Percentiles rank a stretch among this genome's conserved stretches.
Evolutionary conservation across 495 filamentous ascomycete genomes (phyloP).

Genomic region (Xylaria grammica): DNA sequence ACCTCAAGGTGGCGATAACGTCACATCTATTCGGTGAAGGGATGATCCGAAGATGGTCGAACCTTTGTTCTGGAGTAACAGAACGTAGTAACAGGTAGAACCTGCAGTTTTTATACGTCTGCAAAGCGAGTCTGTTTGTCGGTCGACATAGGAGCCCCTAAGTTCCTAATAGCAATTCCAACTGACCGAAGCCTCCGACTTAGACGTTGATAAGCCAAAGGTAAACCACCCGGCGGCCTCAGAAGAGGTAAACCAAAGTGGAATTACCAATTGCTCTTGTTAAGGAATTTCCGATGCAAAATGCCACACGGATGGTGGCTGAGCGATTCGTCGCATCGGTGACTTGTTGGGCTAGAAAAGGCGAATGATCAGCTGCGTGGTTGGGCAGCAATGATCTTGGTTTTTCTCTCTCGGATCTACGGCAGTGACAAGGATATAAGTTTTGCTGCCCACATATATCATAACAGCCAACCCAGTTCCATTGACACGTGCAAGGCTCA

Average conservation of each 20-base stretch:
- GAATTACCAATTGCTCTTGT: slow-evolving; percentile 2
- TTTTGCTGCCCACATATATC: slow-evolving; percentile 2
- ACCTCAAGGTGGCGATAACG: not conserved
- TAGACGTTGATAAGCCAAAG: not conserved
- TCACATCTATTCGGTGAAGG: not conserved
- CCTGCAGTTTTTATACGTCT: not conserved
- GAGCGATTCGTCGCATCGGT: not conserved
- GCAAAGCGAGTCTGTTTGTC: not conserved
- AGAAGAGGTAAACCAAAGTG: slow-evolving; percentile 2
- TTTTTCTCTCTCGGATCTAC: not conserved
- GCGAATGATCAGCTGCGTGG: not conserved
- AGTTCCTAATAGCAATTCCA: not conserved
- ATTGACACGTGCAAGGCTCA: not conserved
- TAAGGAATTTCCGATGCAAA: not conserved
- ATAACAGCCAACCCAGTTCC: not conserved
- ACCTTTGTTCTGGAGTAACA: not conserved
- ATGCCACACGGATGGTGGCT: not conserved
- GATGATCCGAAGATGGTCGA: not conserved
- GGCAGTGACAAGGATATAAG: slow-evolving; percentile 5
- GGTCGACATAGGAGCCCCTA: not conserved
- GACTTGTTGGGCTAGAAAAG: slow-evolving; percentile 1
- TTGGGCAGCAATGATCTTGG: slow-evolving; percentile 3
- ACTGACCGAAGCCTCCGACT: not conserved
- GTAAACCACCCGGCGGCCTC: not conserved
- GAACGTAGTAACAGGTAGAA: not conserved